Evolutionary conservation across 225 moss, liverwort and hornwort species (phyloP).

Genomic region (Rhytidiadelphus loreus): DNA sequence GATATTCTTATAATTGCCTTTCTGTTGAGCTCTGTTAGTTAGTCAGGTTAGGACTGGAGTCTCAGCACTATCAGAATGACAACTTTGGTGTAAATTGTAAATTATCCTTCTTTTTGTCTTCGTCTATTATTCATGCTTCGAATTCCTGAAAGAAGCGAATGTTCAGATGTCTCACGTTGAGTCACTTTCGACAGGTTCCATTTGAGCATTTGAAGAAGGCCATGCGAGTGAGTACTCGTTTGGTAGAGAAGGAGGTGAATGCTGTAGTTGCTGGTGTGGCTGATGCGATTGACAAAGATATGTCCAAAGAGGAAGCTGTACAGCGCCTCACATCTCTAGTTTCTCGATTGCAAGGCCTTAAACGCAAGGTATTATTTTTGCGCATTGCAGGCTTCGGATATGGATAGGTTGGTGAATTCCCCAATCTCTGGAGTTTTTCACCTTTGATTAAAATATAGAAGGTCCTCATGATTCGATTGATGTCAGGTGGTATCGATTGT

Average conservation of each 20-base stretch:
- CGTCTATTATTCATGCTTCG: neutral
- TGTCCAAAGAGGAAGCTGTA: conserved; percentile 96
- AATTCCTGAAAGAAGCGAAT: neutral
- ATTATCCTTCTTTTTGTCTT: neutral
- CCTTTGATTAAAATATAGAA: neutral
- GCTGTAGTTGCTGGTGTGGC: conserved; percentile 90
- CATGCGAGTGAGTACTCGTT: conserved; percentile 79
- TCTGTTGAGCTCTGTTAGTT: neutral
- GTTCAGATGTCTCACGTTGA: neutral
- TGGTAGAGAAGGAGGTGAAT: conserved; percentile 95
- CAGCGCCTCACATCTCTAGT: conserved; percentile 91
- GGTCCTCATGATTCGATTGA: neutral
- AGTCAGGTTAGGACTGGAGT: neutral
- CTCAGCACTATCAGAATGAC: neutral
- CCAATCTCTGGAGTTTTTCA: neutral
- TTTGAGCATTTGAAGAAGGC: conserved; percentile 97
- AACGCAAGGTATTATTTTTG: conserved; percentile 67
- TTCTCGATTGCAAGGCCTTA: conserved; percentile 94
- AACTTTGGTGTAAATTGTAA: neutral
- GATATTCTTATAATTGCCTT: neutral
- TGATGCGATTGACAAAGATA: conserved; percentile 86
- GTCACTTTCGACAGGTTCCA: conserved; percentile 39
- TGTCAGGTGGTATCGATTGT: neutral
- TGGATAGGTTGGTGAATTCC: neutral
- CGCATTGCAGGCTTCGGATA: neutral